A percentile compares a stretch with the other conserved stretches of the same genome.
These are phyloP conservation scores for Trapa bicornis DNA, from an alignment of 345 rosid genomes.

Conservation along the genomic window DNA sequence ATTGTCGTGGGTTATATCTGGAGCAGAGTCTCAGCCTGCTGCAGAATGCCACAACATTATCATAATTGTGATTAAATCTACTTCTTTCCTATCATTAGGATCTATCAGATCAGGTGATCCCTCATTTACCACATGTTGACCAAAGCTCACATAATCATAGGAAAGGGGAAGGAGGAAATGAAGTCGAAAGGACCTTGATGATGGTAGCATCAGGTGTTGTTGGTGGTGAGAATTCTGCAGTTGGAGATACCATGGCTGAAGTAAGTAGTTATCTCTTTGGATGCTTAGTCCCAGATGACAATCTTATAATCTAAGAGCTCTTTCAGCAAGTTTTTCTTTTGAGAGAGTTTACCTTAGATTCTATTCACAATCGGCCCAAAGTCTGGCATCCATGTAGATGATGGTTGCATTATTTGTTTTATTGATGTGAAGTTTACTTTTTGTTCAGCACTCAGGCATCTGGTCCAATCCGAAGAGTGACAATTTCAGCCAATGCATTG, in stretches of 20 bases:
- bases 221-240: slow-evolving; percentile 14
- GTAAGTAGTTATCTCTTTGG: slow-evolving; percentile 31
- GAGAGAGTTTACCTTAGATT: not conserved
- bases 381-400: not conserved
- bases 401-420: not conserved
- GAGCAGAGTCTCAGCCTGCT: not conserved
- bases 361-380: not conserved
- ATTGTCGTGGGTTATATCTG: not conserved
- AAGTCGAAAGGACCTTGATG: slow-evolving; percentile 34
- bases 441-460: slow-evolving; percentile 56
- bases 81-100: slow-evolving; percentile 20
- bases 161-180: slow-evolving; percentile 27
- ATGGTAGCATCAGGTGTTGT: slow-evolving; percentile 27
- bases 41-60: not conserved
- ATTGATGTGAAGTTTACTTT: slow-evolving; percentile 11
- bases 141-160: slow-evolving; percentile 29
- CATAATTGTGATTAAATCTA: not conserved
- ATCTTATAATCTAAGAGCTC: not conserved
- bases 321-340: not conserved
- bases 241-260: slow-evolving; percentile 33
- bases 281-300: not conserved
- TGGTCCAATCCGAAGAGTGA: slow-evolving; percentile 82
- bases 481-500: slow-evolving; percentile 70
- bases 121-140: slow-evolving; percentile 19
- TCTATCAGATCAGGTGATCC: slow-evolving; percentile 19